Base-by-base conservation (phyloP, 176 grass and related monocot species). In the Lolium multiflorum region DNA sequence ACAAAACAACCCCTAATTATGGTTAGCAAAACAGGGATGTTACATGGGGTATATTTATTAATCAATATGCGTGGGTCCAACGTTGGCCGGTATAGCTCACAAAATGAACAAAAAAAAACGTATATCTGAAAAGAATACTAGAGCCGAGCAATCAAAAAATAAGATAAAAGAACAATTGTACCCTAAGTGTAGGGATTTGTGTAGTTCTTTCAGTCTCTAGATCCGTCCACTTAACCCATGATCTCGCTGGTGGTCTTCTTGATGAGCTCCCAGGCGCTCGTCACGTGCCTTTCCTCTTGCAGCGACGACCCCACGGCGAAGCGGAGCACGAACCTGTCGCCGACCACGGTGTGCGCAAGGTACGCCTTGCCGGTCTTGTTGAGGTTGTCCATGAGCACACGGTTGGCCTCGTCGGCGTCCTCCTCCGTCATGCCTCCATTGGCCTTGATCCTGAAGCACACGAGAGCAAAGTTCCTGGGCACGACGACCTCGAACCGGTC, bases 311-410 rank as follows among this genome's bases (percentile, higher is more conserved):
- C 71, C 21, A 74, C 71, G 3, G 71, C 44, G 44, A 74, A 74
- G 7, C 71, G 71, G 44, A 74, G 71, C 21, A 74, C 71, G 22
- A 74, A 74, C n/a, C 14, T 74, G 21, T 25, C 3, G 13, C 71
- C 71, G 0, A 74, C 21, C 44, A 74, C 71, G 11, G 71, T 74
- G 21, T 74, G 71, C 3, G 71, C 71, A 25, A 74, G 71, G 47
- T 74, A 74, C 13, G 44, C 71, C 71, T 74, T 74, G 44, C 71
- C 71, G 2, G 71, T 49, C 21, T 74, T 74, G 71, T 74, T 74
- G 1, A 74, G 71, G 6, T 74, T 74, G 0, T 74, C 44, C 71
- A 74, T 74, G 21, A 74, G 71, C 44, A 74, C 1, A 7, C 44
- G 71, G 44, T 50, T 74, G 71, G 11, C 44, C 21, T 74, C 71